phyloP scores from a whole-genome alignment of 179 eudicot species.

The Spergularia azorica region DNA sequence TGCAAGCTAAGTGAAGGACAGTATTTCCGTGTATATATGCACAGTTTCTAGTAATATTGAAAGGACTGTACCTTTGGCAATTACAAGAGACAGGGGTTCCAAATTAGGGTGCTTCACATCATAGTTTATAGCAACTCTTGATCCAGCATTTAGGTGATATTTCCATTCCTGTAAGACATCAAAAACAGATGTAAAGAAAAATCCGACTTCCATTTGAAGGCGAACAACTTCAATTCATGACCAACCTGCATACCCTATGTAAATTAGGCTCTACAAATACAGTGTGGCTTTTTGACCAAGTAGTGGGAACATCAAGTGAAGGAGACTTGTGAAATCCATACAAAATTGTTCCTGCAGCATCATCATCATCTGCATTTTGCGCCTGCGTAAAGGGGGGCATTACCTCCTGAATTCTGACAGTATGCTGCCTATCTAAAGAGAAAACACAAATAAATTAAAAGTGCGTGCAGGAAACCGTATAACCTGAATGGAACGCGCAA shows the following conservation, averaged over 20 bases:
- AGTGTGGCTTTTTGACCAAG: slow-evolving; percentile 54
- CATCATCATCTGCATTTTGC: slow-evolving; percentile 43
- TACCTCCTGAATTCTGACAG: too few species aligned
- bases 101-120: slow-evolving; percentile 44
- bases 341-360: slow-evolving; percentile 44
- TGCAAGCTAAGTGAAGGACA: too few species aligned
- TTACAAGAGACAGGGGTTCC: slow-evolving; percentile 53
- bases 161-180: slow-evolving; percentile 64
- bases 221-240: not conserved
- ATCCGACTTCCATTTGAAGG: not conserved
- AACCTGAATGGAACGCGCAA: slow-evolving; percentile 70
- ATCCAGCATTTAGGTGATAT: slow-evolving; percentile 66
- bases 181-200: not conserved
- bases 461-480: slow-evolving; percentile 6
- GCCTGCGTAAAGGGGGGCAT: slow-evolving; percentile 36
- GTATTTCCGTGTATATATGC: too few species aligned
- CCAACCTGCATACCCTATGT: slow-evolving; percentile 45
- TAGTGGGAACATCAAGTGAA: slow-evolving; percentile 43
- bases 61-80: slow-evolving; percentile 60
- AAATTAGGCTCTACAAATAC: slow-evolving; percentile 32
- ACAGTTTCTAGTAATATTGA: not conserved
- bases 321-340: slow-evolving; percentile 64
- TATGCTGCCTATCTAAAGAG: not conserved
- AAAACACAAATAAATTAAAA: not conserved
- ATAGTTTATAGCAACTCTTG: slow-evolving; percentile 57